Base-by-base conservation (phyloP, 164 flowering plant species). In the Aristolochia contorta region DNA sequence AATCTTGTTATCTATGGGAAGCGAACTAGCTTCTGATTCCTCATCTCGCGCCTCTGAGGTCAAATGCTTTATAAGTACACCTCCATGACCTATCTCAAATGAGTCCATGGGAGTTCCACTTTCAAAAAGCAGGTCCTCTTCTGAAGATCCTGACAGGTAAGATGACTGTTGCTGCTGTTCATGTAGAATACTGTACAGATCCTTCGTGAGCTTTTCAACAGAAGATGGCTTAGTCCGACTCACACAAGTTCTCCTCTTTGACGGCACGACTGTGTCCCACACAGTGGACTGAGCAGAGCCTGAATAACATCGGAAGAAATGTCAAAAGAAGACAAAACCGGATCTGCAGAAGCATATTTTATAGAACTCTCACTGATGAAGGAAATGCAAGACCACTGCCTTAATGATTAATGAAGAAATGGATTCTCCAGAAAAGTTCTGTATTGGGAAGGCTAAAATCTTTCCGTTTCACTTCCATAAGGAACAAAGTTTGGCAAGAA, bases 21-120 rank as follows among this genome's bases (percentile, higher is more conserved):
- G 78, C 51, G 99, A 93, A 76, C 97, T 93, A 64, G 97, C 97
- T 72, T 85, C 96, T 55, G 97, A 91, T 72, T 91, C 99, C 78
- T 91, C 96, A 56, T 91, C 99, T 58, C 85, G 83, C 52, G 73
- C 74, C 48, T 72, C 78, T 46, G 84, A 73, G 60, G 69, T 84
- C 9, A 91, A 95, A 71, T 89, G 91, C 69, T 84, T 78, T 27
- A 91, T 85, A 47, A 94, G 91, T 64, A 91, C 80, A 69, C 91
- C 81, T 69, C 99, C 99, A 77, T 94, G 96, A 46, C 97, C 97
- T 67, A 87, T 86, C 80, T 94, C 99, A 71, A 85, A 87, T 62
- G 97, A 88, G 22, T 78, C 91, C 95, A 91, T 82, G 3, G 95
- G 90, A n/a, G 77, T 78, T 66, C 82, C 89, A 72, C 76, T 84